These are phyloP conservation scores for Trichophyton schoenleinii DNA, from an alignment of 2,329 filamentous ascomycete genomes.

Conservation along the genomic window DNA sequence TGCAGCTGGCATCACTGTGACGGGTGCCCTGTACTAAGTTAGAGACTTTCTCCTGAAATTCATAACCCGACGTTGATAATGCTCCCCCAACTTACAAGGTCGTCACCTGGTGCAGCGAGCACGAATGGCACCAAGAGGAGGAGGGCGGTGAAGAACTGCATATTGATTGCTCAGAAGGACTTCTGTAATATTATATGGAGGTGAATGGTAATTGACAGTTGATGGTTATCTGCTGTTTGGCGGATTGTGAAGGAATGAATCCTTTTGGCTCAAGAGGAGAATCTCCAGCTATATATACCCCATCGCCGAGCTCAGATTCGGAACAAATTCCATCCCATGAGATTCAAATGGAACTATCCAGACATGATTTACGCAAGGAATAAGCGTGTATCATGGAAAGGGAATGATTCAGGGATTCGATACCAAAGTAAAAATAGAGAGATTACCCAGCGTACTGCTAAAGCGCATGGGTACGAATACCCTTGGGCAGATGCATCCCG, in stretches of 20 bases:
- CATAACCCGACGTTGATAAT: neutral
- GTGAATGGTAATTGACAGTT: neutral
- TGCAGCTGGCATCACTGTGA: neutral
- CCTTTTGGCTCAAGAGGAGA: neutral
- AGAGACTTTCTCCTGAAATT: neutral
- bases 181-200: neutral
- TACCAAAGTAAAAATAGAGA: neutral
- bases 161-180: neutral
- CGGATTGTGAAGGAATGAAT: neutral
- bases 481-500: neutral
- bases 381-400: neutral
- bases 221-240: neutral
- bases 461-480: neutral
- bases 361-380: neutral
- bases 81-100: neutral
- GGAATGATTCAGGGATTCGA: neutral
- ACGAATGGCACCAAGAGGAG: constrained; percentile 1
- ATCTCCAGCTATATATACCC: neutral
- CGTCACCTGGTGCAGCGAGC: neutral
- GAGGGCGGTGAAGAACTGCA: neutral
- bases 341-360: neutral
- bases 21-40: neutral
- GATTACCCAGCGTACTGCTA: neutral
- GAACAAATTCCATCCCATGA: neutral
- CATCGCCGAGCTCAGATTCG: neutral